Evolutionary conservation across 2,329 filamentous ascomycete genomes (phyloP).

Genomic region (Biscogniauxia mediterranea): DNA sequence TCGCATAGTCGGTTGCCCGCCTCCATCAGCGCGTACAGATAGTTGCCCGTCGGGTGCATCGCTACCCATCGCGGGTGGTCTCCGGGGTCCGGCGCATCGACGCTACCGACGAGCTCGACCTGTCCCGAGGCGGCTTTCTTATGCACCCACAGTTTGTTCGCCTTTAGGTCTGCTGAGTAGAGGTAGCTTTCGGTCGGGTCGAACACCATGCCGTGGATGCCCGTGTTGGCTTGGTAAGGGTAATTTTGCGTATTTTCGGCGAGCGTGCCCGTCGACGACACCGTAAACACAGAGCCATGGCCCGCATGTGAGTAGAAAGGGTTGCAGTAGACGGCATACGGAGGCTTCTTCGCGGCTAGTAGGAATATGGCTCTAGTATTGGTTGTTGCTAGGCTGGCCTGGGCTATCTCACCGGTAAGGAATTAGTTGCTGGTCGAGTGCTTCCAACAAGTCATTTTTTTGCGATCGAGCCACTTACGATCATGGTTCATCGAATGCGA

Average conservation of each 20-base stretch:
- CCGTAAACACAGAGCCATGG: constrained; percentile 73
- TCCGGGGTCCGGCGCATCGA: constrained; percentile 66
- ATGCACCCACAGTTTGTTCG: constrained; percentile 83
- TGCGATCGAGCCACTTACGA: constrained; percentile 48
- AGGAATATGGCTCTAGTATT: constrained; percentile 90
- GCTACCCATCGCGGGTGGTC: constrained; percentile 90
- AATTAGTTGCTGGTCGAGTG: constrained; percentile 6
- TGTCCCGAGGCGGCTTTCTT: constrained; percentile 62
- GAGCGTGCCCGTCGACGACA: constrained; percentile 56
- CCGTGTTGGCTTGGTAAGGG: constrained; percentile 65
- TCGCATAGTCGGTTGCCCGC: constrained; percentile 81
- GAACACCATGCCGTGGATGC: constrained; percentile 82
- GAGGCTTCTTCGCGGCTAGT: constrained; percentile 72
- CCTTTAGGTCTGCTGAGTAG: constrained; percentile 75
- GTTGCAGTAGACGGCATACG: constrained; percentile 83
- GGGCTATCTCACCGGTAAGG: constrained; percentile 45
- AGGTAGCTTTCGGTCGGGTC: constrained; percentile 71
- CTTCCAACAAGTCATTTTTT: neutral
- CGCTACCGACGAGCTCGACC: constrained; percentile 67
- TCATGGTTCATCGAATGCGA: constrained; percentile 76
- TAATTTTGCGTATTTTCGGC: constrained; percentile 69
- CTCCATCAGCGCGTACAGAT: constrained; percentile 86
- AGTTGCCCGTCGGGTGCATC: constrained; percentile 73
- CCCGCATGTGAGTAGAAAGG: constrained; percentile 87
- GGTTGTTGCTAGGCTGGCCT: constrained; percentile 65